Base-by-base conservation (phyloP, 345 rosid genomes). In the Carallia brachiata region DNA sequence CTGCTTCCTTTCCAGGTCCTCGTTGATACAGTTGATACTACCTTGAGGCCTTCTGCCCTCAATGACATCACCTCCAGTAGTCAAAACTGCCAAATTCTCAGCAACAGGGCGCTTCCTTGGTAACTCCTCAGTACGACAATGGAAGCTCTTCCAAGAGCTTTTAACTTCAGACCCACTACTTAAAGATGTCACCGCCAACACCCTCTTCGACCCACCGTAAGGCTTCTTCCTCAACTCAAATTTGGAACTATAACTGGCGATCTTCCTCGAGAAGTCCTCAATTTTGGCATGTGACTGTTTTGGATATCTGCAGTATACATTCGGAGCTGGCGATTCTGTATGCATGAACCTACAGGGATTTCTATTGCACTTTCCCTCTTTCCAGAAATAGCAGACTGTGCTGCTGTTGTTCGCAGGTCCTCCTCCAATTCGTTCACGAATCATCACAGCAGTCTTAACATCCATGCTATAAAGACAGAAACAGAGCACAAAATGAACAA, bases 311-410 rank as follows among this genome's bases (percentile, higher is more conserved):
- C 1, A 56, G 70, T 57, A 50, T 18, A 69, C 54, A 36, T 56
- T 55, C 36, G 30, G 15, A 47, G 63, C 1, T 32, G 36, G 63
- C 3, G 19, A 30, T n/a, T 71, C 69, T 5, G 7, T 6, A 34
- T 78, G 86, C 65, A 72, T 8, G 19, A 78, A 81, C 65, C 71
- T 23, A 54, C 83, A 80, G 18, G 83, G 84, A 48, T 84, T 71
- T 53, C 79, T 47, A 7, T 74, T 81, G 63, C 87, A 81, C 59
- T 19, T 76, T 7, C 83, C 83, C 8, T 13, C 23, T 0, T 69
- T 9, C 78, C 78, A 76, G 30, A 15, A 78, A 2, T 0, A 0
- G 9, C 87, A 84, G 13, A 72, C 57, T 6, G 1, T 36, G 17
- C 28, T 32, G 65, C 5, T 36, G 23, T 10, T 40, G 1, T n/a